phyloP scores from a whole-genome alignment of 2,329 filamentous ascomycete genomes.

The Aspergillus oerlinghausenensis region DNA sequence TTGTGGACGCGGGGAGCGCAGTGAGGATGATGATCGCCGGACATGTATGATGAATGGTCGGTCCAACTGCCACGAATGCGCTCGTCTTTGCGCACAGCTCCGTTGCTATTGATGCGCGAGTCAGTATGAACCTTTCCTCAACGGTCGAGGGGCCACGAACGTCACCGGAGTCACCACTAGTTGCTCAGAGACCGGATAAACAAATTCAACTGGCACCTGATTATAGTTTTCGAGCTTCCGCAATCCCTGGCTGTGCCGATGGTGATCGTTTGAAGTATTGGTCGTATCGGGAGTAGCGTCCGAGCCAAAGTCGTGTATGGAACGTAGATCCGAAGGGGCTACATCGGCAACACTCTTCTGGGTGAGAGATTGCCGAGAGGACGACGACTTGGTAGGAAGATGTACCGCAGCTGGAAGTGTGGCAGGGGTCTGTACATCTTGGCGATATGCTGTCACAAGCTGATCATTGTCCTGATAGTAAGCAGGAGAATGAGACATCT shows the following conservation, averaged over 20 bases:
- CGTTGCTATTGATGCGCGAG: slow-evolving; percentile 24
- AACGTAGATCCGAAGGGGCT: slow-evolving; percentile 16
- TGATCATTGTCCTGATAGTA: slow-evolving; percentile 28
- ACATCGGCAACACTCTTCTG: slow-evolving; percentile 4
- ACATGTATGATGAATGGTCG: slow-evolving; percentile 33
- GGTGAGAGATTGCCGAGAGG: slow-evolving; percentile 5
- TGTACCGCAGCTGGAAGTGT: slow-evolving; percentile 15
- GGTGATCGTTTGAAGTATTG: slow-evolving; percentile 17
- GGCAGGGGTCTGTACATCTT: slow-evolving; percentile 12
- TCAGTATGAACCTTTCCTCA: slow-evolving; percentile 20
- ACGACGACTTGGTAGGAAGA: slow-evolving; percentile 9
- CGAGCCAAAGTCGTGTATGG: slow-evolving; percentile 17
- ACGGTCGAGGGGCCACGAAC: slow-evolving; percentile 18
- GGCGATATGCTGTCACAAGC: slow-evolving; percentile 19
- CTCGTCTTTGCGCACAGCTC: slow-evolving; percentile 26
- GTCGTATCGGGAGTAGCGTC: slow-evolving; percentile 21
- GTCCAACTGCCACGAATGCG: slow-evolving; percentile 28
- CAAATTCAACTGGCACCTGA: slow-evolving; percentile 13
- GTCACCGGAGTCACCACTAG: slow-evolving; percentile 16
- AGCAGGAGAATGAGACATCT: slow-evolving; percentile 35
- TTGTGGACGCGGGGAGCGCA: slow-evolving; percentile 23
- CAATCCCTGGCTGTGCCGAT: slow-evolving; percentile 7
- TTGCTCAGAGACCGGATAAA: slow-evolving; percentile 14
- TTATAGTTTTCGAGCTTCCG: slow-evolving; percentile 2
- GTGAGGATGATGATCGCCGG: slow-evolving; percentile 24